These are phyloP conservation scores for Mallotus nudiflorus DNA, from an alignment of 345 rosid species.

Conservation along the genomic window DNA sequence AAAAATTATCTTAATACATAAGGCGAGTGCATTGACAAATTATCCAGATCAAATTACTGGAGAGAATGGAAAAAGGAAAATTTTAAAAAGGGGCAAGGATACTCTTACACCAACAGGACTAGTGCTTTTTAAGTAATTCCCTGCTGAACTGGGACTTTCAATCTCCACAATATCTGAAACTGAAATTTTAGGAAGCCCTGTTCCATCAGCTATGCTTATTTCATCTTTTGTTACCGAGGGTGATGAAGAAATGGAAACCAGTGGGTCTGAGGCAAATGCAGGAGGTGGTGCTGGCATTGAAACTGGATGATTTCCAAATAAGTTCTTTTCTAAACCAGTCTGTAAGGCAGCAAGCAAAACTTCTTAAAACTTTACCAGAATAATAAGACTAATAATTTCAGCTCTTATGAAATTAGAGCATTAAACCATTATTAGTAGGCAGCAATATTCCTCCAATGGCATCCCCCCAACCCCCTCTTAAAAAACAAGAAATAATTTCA, in stretches of 20 bases:
- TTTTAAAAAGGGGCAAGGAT: constrained; percentile 1
- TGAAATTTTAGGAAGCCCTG: constrained; percentile 47
- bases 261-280: constrained; percentile 72
- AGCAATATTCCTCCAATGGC: no score
- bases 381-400: neutral
- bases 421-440: neutral
- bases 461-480: no score
- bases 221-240: constrained; percentile 45
- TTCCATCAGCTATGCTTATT: constrained; percentile 38
- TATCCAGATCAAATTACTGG: constrained; percentile 2
- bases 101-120: constrained; percentile 78
- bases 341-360: constrained; percentile 34
- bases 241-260: constrained; percentile 48
- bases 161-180: constrained; percentile 85
- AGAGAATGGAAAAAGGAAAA: neutral
- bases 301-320: constrained; percentile 84
- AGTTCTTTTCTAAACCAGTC: constrained; percentile 84
- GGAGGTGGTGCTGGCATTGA: constrained; percentile 74
- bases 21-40: neutral
- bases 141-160: constrained; percentile 73
- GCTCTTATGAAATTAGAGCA: neutral
- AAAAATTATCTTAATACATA: neutral
- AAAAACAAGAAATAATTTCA: no score
- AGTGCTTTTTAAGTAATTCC: constrained; percentile 60
- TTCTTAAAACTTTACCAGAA: constrained; percentile 5